phyloP scores from a whole-genome alignment of 1,284 basidiomycete genomes.

The Cryptococcus sp. region DNA sequence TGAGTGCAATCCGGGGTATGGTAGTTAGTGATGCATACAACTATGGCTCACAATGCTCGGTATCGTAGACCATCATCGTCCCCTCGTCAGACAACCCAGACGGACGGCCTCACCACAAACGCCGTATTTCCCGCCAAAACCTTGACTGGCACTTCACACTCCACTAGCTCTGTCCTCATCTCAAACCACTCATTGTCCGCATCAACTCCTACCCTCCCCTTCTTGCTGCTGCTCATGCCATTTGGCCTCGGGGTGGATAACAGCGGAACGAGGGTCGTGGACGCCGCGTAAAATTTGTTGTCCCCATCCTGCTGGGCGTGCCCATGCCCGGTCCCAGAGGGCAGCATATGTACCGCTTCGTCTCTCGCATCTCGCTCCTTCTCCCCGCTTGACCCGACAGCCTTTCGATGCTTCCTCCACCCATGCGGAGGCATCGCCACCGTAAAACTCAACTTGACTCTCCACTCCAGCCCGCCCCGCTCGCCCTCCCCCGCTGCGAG shows the following conservation, averaged over 20 bases:
- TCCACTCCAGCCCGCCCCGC: slow-evolving; percentile 77
- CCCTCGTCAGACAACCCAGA: slow-evolving; percentile 20
- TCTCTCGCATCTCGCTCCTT: slow-evolving; percentile 63
- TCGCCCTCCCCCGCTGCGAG: slow-evolving; percentile 52
- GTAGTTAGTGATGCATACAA: too few species aligned
- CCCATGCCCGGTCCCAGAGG: neutral
- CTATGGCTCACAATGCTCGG: too few species aligned
- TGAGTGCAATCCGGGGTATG: too few species aligned
- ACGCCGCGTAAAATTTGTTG: slow-evolving; percentile 15
- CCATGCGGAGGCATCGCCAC: slow-evolving; percentile 60
- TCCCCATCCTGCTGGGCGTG: slow-evolving; percentile 16
- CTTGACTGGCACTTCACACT: slow-evolving; percentile 83
- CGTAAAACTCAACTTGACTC: slow-evolving; percentile 71
- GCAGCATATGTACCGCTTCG: slow-evolving; percentile 17
- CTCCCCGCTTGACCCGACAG: slow-evolving; percentile 39
- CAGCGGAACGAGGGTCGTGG: slow-evolving; percentile 3
- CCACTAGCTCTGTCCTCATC: slow-evolving; percentile 71
- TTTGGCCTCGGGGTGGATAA: neutral
- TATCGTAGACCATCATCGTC: too few species aligned
- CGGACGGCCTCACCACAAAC: slow-evolving; percentile 53
- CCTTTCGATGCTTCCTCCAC: slow-evolving; percentile 34
- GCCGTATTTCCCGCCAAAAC: slow-evolving; percentile 86
- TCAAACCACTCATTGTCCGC: slow-evolving; percentile 44
- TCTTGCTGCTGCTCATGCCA: neutral
- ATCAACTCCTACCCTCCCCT: neutral